A percentile compares a stretch with the other conserved stretches of the same genome.
Evolutionary conservation across 495 filamentous ascomycete species (phyloP).

Genomic region (Aspergillus carlsbadensis): DNA sequence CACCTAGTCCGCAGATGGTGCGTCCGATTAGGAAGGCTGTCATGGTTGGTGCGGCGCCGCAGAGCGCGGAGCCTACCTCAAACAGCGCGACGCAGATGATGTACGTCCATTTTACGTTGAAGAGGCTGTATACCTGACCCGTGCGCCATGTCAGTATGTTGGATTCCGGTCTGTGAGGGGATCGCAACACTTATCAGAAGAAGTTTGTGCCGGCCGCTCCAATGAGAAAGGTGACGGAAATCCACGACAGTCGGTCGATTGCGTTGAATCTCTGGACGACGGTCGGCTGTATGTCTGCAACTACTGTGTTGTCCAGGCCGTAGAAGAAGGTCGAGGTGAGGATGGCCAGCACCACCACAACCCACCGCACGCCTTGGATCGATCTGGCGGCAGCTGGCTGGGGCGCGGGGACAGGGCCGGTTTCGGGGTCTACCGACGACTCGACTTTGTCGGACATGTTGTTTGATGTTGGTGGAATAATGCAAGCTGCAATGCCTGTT

Average conservation of each 20-base stretch:
- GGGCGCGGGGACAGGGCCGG: neutral
- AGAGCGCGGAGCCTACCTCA: constrained; percentile 47
- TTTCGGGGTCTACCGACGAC: neutral
- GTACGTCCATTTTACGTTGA: constrained; percentile 56
- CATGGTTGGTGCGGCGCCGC: constrained; percentile 54
- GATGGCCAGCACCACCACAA: constrained; percentile 45
- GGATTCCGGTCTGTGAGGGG: neutral
- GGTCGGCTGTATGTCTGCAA: constrained; percentile 56
- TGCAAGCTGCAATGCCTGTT: neutral
- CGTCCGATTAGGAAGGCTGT: constrained; percentile 54
- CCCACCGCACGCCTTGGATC: constrained; percentile 27
- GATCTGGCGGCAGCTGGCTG: neutral
- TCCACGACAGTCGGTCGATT: constrained; percentile 56
- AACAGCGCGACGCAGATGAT: constrained; percentile 51
- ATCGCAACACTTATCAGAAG: constrained; percentile 22
- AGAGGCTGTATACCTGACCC: constrained; percentile 48
- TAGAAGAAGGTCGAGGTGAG: constrained; percentile 52
- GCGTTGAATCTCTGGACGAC: constrained; percentile 50
- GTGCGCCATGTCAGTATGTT: neutral
- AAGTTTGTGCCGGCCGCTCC: constrained; percentile 46
- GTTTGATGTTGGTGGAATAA: neutral
- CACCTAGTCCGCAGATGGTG: constrained; percentile 39
- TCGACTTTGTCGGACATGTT: neutral
- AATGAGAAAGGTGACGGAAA: constrained; percentile 53
- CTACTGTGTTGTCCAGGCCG: constrained; percentile 61